Evolutionary conservation across 306 rosid genomes (phyloP).

Genomic region (Adenanthera pavonina): DNA sequence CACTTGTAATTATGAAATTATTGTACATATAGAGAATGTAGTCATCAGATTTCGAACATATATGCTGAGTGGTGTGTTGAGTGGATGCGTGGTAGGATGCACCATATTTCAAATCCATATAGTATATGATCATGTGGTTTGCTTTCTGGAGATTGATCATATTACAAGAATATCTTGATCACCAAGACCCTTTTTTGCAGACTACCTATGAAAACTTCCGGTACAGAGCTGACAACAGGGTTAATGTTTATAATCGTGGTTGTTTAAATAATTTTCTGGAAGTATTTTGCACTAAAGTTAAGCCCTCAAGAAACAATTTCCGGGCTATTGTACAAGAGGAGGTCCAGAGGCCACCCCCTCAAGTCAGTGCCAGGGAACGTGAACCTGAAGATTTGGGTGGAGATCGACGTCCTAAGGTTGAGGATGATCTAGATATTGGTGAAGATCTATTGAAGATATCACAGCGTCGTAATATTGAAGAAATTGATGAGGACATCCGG

Average conservation of each 20-base stretch:
- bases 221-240: slow-evolving; percentile 78
- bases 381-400: slow-evolving; percentile 59
- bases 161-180: slow-evolving; percentile 27
- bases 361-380: slow-evolving; percentile 44
- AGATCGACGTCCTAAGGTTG: slow-evolving; percentile 84
- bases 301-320: slow-evolving; percentile 82
- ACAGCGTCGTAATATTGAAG: slow-evolving; percentile 83
- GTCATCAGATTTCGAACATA: neutral
- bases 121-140: slow-evolving; percentile 14
- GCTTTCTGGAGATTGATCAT: slow-evolving; percentile 29
- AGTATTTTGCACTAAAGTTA: slow-evolving; percentile 76
- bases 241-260: slow-evolving; percentile 76
- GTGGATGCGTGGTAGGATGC: neutral
- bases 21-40: neutral
- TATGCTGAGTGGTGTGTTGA: neutral
- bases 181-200: slow-evolving; percentile 51
- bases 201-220: slow-evolving; percentile 92
- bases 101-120: neutral
- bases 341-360: slow-evolving; percentile 57
- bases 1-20: neutral
- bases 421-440: slow-evolving; percentile 85
- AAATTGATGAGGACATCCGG: slow-evolving; percentile 68
- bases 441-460: slow-evolving; percentile 92
- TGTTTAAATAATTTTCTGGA: slow-evolving; percentile 78
- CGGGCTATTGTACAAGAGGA: slow-evolving; percentile 78